These are phyloP conservation scores for Trypethelium eluteriae DNA, from an alignment of 495 filamentous ascomycete species.

Conservation along the genomic window DNA sequence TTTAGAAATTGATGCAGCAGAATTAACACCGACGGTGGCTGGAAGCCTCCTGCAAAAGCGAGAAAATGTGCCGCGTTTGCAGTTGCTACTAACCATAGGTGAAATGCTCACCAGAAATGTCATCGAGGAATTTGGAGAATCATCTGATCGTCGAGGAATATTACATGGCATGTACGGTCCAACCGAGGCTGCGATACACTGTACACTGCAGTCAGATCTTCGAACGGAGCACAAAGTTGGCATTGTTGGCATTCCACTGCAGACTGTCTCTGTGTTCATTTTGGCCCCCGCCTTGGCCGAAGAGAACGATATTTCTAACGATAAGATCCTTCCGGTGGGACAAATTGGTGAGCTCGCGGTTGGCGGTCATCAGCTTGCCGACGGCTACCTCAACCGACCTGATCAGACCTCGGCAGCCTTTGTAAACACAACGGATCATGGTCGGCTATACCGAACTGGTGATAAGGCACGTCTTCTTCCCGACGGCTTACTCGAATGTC, in stretches of 20 bases:
- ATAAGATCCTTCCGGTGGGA: slow-evolving; percentile 54
- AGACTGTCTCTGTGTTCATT: slow-evolving; percentile 70
- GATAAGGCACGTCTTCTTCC: slow-evolving; percentile 65
- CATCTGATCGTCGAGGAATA: slow-evolving; percentile 38
- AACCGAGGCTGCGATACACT: slow-evolving; percentile 68
- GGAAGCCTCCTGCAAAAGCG: slow-evolving; percentile 57
- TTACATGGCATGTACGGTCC: slow-evolving; percentile 85
- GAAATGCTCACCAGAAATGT: slow-evolving; percentile 75
- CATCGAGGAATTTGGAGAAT: slow-evolving; percentile 61
- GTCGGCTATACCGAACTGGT: slow-evolving; percentile 72
- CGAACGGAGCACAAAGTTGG: slow-evolving; percentile 43
- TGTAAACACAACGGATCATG: slow-evolving; percentile 45
- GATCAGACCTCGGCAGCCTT: slow-evolving; percentile 71
- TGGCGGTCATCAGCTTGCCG: slow-evolving; percentile 70
- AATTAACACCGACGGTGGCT: slow-evolving; percentile 75
- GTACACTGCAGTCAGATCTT: slow-evolving; percentile 49
- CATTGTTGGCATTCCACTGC: slow-evolving; percentile 64
- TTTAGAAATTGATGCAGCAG: slow-evolving; percentile 68
- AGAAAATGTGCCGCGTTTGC: slow-evolving; percentile 51
- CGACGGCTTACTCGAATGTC: slow-evolving; percentile 67
- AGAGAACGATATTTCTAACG: slow-evolving; percentile 17
- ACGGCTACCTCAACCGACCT: slow-evolving; percentile 72
- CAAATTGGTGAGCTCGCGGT: slow-evolving; percentile 73
- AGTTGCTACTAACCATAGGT: slow-evolving; percentile 68
- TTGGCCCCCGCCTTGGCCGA: slow-evolving; percentile 33